Evolutionary conservation across 306 rosid species (phyloP), one percentile per base, ranked within the genome.

Genomic region (Ochetophila trinervis): DNA sequence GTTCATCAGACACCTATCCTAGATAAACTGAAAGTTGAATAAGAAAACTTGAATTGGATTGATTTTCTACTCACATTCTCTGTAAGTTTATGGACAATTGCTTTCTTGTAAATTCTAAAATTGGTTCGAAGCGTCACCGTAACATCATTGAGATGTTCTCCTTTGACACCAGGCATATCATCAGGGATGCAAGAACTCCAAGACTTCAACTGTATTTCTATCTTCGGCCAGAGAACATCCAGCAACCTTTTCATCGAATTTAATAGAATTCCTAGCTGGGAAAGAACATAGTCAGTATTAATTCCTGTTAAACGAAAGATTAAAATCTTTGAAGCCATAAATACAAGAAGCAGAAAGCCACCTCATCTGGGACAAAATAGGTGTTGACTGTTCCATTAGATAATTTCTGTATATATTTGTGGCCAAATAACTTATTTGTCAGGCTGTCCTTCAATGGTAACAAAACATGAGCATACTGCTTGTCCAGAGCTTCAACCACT

Each of bases 201-300:
- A n/a, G 75, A 70, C 37, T 53, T 60, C 63, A 82, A 59, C 63
- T 44, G 61, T 15, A 22, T 42, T 63, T 70, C 73, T 62, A 81
- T 81, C 19, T 35, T 59, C 12, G 80, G 84, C 53, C 71, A 70
- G 55, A 74, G 32, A 50, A 74, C n/a, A 53, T 81, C 82, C 18
- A 71, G 21, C 77, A 68, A 64, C 56, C 75, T 56, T 35, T 55
- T 74, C 72, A 78, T 71, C 21, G 75, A 78, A 37, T 72, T 78
- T 24, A 73, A 52, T 60, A 75, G 59, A 56, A 57, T 47, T 71
- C 77, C 79, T 19, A 76, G 59, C 78, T 53, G 75, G 13, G 4
- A 42, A 22, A 13, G 23, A 2, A 36, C 37, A 34, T 21, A 59
- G 10, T 9, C 19, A 30, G 47, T 14, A 34, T 13, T 8, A 16